Percentiles rank a stretch among this genome's conserved stretches.
Evolutionary conservation across 2,329 filamentous ascomycete species (phyloP).

Genomic region (Verticillium dahliae): DNA sequence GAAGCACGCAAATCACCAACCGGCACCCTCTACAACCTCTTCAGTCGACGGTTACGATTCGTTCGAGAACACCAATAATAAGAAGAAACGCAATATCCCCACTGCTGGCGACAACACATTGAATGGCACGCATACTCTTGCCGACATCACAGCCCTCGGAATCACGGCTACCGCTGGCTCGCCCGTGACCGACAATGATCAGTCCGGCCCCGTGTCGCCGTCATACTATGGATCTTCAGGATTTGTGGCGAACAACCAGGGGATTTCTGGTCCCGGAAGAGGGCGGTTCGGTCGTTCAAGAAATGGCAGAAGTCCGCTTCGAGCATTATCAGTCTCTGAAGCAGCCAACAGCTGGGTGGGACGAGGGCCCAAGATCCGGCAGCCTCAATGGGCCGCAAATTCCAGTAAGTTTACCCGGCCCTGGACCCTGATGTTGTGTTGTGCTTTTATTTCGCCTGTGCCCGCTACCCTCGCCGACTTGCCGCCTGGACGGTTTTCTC

Average conservation of each 20-base stretch:
- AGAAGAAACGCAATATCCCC: conserved; percentile 98
- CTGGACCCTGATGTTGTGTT: not conserved
- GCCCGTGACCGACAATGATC: conserved; percentile 25
- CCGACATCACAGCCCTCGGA: conserved; percentile 21
- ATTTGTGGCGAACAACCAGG: conserved; percentile 38
- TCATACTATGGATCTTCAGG: conserved; percentile 38
- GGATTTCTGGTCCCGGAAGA: conserved; percentile 76
- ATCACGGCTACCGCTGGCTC: conserved; percentile 3
- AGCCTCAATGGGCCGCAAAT: conserved; percentile 36
- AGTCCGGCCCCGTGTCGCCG: conserved; percentile 19
- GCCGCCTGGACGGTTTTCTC: not conserved
- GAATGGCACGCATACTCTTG: conserved; percentile 28
- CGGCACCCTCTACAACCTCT: conserved; percentile 61
- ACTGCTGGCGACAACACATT: conserved; percentile 63
- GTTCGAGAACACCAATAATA: conserved; percentile 98
- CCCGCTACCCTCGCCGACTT: too few species aligned
- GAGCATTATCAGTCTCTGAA: conserved; percentile 46
- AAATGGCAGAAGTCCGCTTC: conserved; percentile 56
- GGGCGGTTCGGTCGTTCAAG: conserved; percentile 70
- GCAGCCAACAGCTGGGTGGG: conserved; percentile 49
- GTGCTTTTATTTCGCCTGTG: not conserved
- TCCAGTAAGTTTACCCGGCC: conserved; percentile 33
- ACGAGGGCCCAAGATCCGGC: conserved; percentile 37
- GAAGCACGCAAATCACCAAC: conserved; percentile 41
- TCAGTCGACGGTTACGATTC: conserved; percentile 88